Conservation (phyloP, 169 alveolate species). For the Cryptosporidium tyzzeri region DNA sequence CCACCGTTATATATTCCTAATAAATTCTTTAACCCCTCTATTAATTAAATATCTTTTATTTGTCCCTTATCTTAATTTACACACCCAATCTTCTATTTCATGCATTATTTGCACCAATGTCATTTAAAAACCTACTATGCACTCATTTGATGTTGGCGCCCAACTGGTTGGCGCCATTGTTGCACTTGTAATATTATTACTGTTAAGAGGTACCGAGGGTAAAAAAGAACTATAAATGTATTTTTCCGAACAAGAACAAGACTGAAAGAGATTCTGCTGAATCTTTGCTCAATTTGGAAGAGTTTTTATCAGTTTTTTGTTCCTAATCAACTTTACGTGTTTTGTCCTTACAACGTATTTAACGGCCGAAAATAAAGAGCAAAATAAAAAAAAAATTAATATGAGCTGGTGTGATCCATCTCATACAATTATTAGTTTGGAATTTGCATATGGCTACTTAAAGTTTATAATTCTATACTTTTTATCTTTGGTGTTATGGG, state of each 20-base stretch:
- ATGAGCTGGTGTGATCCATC: slow-evolving; percentile 68
- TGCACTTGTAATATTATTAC: not conserved
- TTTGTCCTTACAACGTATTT: not conserved
- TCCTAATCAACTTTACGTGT: not conserved
- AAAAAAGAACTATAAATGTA: not conserved
- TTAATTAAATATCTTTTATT: not conserved
- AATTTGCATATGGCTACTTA: slow-evolving; percentile 30
- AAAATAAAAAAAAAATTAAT: not conserved
- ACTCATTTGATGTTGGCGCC: not conserved
- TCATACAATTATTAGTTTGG: slow-evolving; percentile 32
- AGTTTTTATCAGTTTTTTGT: not conserved
- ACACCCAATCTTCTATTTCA: slow-evolving; percentile 4
- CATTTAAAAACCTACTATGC: not conserved
- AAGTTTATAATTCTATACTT: slow-evolving; percentile 21
- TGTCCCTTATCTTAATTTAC: not conserved
- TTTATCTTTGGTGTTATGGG: slow-evolving; percentile 20
- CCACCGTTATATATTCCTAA: not conserved
- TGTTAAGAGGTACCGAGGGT: slow-evolving; percentile 1
- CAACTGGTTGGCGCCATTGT: not conserved
- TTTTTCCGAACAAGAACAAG: not conserved
- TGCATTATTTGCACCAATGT: not conserved
- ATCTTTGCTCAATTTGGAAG: not conserved
- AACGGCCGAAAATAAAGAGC: not conserved
- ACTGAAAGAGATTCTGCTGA: not conserved
- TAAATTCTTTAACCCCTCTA: not conserved